Percentiles rank a stretch among this genome's conserved stretches.
These are phyloP conservation scores for Claviceps pazoutovae DNA, from an alignment of 2,329 filamentous ascomycete genomes.

Conservation along the genomic window DNA sequence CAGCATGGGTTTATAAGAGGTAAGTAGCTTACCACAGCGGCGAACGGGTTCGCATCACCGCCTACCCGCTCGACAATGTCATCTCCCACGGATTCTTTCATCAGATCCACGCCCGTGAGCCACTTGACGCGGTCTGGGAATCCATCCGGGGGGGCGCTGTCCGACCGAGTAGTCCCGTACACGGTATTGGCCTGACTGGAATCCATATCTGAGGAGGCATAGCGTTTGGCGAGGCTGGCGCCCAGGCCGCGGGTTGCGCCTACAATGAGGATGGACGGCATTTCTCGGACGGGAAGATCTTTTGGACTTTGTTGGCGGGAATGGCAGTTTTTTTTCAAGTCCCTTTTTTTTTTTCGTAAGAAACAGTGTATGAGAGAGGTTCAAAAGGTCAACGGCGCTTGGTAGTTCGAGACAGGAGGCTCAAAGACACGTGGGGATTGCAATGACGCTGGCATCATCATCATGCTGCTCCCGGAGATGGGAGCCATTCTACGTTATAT, in stretches of 20 bases:
- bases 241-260: conserved; percentile 58
- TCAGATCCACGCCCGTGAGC: conserved; percentile 45
- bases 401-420: too few relatives aligned
- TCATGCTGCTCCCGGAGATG: too few relatives aligned
- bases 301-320: too few relatives aligned
- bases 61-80: conserved; percentile 31
- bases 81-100: conserved; percentile 30
- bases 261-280: conserved; percentile 44
- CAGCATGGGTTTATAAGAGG: not conserved
- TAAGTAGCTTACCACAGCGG: not conserved
- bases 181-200: conserved; percentile 23
- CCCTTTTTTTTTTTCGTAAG: too few relatives aligned
- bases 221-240: conserved; percentile 43
- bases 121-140: conserved; percentile 35
- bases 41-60: conserved; percentile 1
- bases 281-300: conserved; percentile 8
- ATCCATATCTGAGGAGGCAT: conserved; percentile 28
- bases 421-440: too few relatives aligned
- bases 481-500: too few relatives aligned
- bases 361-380: too few relatives aligned
- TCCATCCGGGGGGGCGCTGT: conserved; percentile 24
- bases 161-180: conserved; percentile 44
- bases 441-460: too few relatives aligned
- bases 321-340: too few relatives aligned
- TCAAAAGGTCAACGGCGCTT: too few relatives aligned